Base-by-base conservation (phyloP, 2,329 filamentous ascomycete species). In the Epichloe typhina region DNA sequence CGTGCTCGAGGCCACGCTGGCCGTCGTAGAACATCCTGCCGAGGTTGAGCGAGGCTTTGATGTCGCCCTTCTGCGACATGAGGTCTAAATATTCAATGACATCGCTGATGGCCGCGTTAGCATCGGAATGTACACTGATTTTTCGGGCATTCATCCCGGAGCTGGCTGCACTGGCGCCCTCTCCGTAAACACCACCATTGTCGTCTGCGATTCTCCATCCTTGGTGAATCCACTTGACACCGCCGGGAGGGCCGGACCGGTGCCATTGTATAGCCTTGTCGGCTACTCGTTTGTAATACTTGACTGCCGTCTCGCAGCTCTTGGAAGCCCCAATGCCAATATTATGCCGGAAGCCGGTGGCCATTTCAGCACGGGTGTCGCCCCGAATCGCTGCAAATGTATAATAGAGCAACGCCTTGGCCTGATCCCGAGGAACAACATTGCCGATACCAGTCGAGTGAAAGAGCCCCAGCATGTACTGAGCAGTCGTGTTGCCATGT, bases 401-500 rank as follows among this genome's bases (percentile, higher is more conserved):
- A 66, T 98, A 91, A 66, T 96, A 97, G 40, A 97, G 73, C 59
- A 97, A 74, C 3, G 93, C 88, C 67, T 88, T 90, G 11, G 90
- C 90, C 68, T 97, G 93, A 60, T 98, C 86, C 42, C 80, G 79
- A 62, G 86, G 79, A 5, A 95, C 87, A 1, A 83, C 83, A 35
- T 81, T 81, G 15, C 88, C 90, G 52, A 98, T 76, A 0, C 93
- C 93, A 0, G 93, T 98, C 37, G 90, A 90, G 68, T 98, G 91
- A 78, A 95, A 93, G 59, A 98, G 81, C 0, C 88, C 93, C 45
- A 97, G 65, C 91, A 98, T 96, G 67, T 95, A 85, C 65, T 97
- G 88, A 1, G 93, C 93, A 12, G 91, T 95, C 56, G 81, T 84
- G 66, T 98, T 97, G 43, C 91, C 93, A 57, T 85, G 79, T 53